These are phyloP conservation scores for Porphyrellus cyaneotinctus DNA, from an alignment of 768 basidiomycete species.

Conservation along the genomic window DNA sequence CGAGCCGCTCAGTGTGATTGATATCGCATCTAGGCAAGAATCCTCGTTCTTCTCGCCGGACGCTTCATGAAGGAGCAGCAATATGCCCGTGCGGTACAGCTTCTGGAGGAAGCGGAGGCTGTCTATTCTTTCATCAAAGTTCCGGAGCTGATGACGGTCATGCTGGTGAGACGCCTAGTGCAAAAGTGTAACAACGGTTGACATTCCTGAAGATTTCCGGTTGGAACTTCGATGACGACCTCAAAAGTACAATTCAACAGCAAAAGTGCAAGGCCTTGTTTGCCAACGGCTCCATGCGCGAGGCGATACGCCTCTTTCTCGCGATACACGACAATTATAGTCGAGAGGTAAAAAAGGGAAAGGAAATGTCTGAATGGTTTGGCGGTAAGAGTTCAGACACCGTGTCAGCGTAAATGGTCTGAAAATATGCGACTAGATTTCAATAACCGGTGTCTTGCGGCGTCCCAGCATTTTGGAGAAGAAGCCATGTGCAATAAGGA, in stretches of 20 bases:
- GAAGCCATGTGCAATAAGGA: background rate
- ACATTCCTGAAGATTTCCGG: slow-evolving; percentile 8
- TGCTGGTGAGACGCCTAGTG: background rate
- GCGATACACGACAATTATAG: background rate
- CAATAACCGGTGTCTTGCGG: background rate
- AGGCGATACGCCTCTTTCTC: background rate
- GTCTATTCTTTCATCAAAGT: background rate
- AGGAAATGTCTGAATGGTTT: background rate
- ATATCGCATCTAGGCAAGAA: background rate
- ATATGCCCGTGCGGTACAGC: background rate
- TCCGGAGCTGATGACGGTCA: slow-evolving; percentile 3
- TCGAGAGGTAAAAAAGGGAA: background rate
- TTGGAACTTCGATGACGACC: slow-evolving; percentile 6
- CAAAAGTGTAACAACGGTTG: background rate
- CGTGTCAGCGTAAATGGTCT: background rate
- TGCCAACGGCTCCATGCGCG: background rate
- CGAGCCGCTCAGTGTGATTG: background rate
- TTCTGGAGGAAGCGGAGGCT: background rate
- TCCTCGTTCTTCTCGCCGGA: slow-evolving; percentile 2
- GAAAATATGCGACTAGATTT: background rate
- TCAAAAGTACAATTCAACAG: background rate
- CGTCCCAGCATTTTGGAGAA: background rate
- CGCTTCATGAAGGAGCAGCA: background rate
- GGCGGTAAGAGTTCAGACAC: background rate
- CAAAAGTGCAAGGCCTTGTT: background rate